These are phyloP conservation scores for Scheffersomyces lignicola DNA, from an alignment of 1,139 yeast species.

Conservation along the genomic window DNA sequence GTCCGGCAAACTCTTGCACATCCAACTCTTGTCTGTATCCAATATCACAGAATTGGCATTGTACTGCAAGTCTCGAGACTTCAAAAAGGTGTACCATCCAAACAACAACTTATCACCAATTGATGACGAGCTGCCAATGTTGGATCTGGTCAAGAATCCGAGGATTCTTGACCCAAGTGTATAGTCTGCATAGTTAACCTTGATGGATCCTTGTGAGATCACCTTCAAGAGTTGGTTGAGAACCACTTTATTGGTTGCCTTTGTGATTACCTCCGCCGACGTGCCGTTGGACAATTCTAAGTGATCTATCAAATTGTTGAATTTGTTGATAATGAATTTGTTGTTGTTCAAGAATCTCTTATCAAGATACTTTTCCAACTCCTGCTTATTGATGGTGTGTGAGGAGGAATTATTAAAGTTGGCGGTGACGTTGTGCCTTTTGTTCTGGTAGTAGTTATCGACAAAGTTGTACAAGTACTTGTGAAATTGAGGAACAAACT, in stretches of 20 bases:
- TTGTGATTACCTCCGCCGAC: constrained; percentile 8
- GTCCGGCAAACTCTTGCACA: constrained; percentile 21
- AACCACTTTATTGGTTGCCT: constrained; percentile 17
- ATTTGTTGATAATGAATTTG: constrained; percentile 21
- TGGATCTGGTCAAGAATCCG: constrained; percentile 36
- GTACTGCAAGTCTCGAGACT: constrained; percentile 20
- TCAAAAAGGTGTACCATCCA: constrained; percentile 44
- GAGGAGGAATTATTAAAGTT: neutral
- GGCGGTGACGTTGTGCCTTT: neutral
- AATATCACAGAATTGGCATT: constrained; percentile 43
- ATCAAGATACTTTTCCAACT: constrained; percentile 22
- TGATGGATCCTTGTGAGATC: constrained; percentile 36
- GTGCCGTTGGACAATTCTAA: constrained; percentile 12
- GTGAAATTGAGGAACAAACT: constrained; percentile 42
- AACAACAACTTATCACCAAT: constrained; percentile 28
- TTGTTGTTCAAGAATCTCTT: constrained; percentile 26
- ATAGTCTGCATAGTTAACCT: constrained; percentile 45
- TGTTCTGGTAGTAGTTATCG: constrained; percentile 25
- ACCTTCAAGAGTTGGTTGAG: constrained; percentile 32
- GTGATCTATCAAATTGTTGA: constrained; percentile 31
- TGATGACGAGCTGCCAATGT: constrained; percentile 16
- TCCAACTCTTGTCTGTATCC: constrained; percentile 38
- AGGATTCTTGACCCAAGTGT: constrained; percentile 40
- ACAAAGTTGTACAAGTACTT: constrained; percentile 36
- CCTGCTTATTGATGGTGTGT: constrained; percentile 17